Evolutionary conservation across 768 basidiomycete species (phyloP).

Genomic region (Amyloporia xantha): DNA sequence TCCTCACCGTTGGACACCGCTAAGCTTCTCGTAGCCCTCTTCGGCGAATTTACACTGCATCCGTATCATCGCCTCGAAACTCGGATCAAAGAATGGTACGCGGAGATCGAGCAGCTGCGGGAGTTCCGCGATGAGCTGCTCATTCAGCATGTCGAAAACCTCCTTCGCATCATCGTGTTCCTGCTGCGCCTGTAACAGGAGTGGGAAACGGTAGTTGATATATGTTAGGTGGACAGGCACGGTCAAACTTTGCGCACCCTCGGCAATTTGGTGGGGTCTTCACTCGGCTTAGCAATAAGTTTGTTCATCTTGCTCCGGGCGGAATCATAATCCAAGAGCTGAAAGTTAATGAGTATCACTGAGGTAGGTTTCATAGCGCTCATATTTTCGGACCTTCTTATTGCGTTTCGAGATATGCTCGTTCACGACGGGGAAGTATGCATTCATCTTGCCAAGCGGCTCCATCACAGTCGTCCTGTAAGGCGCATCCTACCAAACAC

Average conservation of each 20-base stretch:
- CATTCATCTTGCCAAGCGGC: constrained; percentile 93
- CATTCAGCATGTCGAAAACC: constrained; percentile 88
- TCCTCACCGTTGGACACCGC: constrained; percentile 85
- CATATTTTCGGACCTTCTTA: constrained; percentile 66
- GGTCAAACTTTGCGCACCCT: constrained; percentile 39
- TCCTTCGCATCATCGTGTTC: constrained; percentile 94
- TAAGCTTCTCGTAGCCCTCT: constrained; percentile 96
- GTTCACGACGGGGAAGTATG: constrained; percentile 90
- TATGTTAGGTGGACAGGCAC: neutral
- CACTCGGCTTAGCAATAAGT: constrained; percentile 83
- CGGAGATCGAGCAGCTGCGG: constrained; percentile 92
- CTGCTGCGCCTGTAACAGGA: constrained; percentile 70
- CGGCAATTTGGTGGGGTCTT: constrained; percentile 88
- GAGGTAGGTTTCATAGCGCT: neutral
- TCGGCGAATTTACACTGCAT: constrained; percentile 98
- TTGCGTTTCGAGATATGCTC: constrained; percentile 91
- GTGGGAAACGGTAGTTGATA: neutral
- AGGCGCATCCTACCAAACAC: constrained; percentile 66
- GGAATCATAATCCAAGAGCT: constrained; percentile 95
- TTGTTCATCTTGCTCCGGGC: constrained; percentile 88
- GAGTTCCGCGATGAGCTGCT: constrained; percentile 84
- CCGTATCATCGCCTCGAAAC: constrained; percentile 97
- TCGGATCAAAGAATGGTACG: constrained; percentile 97
- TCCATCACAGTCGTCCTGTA: constrained; percentile 94
- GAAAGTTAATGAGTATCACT: constrained; percentile 3